Conservation (phyloP, 495 filamentous ascomycete genomes). For the Chlorociboria aeruginascens region DNA sequence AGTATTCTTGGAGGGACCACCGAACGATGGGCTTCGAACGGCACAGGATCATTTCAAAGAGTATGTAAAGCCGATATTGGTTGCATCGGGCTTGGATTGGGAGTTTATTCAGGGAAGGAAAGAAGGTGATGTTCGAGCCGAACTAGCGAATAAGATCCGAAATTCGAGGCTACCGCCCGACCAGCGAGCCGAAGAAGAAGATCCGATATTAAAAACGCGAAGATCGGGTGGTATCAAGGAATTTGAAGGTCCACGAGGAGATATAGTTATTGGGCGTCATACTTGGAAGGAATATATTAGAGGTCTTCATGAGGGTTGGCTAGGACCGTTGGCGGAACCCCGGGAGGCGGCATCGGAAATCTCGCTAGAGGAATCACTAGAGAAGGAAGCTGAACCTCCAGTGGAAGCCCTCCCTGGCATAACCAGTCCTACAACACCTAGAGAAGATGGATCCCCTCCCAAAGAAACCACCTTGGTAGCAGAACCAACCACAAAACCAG, state of each 20-base stretch:
- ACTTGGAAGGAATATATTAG: slow-evolving; percentile 97
- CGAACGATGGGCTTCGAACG: slow-evolving; percentile 66
- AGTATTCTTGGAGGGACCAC: slow-evolving; percentile 74
- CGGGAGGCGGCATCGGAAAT: slow-evolving; percentile 30
- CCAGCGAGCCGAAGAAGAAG: slow-evolving; percentile 35
- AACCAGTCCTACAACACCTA: slow-evolving; percentile 2
- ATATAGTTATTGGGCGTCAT: slow-evolving; percentile 81
- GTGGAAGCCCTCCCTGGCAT: slow-evolving; percentile 11
- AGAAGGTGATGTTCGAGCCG: slow-evolving; percentile 77
- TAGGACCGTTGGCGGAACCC: slow-evolving; percentile 56
- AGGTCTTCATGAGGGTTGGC: slow-evolving; percentile 91
- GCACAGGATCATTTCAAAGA: slow-evolving; percentile 91
- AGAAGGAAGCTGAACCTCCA: neutral
- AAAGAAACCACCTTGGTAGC: slow-evolving; percentile 7
- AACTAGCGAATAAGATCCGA: slow-evolving; percentile 71
- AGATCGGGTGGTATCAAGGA: slow-evolving; percentile 49
- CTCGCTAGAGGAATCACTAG: slow-evolving; percentile 19
- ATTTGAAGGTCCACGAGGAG: slow-evolving; percentile 62
- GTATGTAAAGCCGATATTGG: slow-evolving; percentile 88
- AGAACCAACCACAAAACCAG: slow-evolving; percentile 21
- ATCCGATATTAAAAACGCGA: slow-evolving; percentile 43
- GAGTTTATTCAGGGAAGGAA: slow-evolving; percentile 84
- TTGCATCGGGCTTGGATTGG: slow-evolving; percentile 84
- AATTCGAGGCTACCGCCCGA: slow-evolving; percentile 41
- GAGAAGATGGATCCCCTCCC: neutral